phyloP scores from a whole-genome alignment of 805 yeast species.

The Ascoidea tarda region DNA sequence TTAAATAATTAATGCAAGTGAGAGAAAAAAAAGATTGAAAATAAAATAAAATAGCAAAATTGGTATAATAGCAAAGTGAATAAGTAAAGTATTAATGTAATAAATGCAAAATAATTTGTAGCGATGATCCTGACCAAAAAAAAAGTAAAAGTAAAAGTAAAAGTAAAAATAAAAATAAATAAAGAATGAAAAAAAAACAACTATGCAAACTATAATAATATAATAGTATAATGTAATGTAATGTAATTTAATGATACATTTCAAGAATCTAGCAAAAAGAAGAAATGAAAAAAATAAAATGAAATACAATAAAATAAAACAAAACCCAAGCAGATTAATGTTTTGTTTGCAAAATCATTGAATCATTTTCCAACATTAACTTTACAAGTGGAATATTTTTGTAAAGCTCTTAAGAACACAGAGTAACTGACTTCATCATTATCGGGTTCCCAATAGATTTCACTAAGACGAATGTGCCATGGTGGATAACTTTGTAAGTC shows the following conservation, averaged over 20 bases:
- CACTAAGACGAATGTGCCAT: conserved; percentile 89
- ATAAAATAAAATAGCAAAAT: too few species aligned
- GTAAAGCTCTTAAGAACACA: conserved; percentile 68
- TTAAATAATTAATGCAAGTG: too few species aligned
- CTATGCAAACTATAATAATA: not conserved
- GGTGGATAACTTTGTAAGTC: conserved; percentile 95
- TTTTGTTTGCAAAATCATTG: not conserved
- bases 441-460: conserved; percentile 83
- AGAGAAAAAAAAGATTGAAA: too few species aligned
- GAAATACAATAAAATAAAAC: not conserved
- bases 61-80: too few species aligned
- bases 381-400: conserved; percentile 65
- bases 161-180: too few species aligned
- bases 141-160: too few species aligned
- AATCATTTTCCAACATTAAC: conserved; percentile 73
- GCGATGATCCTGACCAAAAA: too few species aligned
- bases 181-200: too few species aligned
- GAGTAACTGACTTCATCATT: conserved; percentile 70
- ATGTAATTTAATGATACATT: too few species aligned
- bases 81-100: too few species aligned
- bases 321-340: too few species aligned
- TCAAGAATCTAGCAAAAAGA: not conserved
- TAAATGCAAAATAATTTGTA: too few species aligned
- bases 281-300: conserved; percentile 1
- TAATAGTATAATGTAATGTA: not conserved